Evolutionary conservation across 345 rosid genomes (phyloP).

Genomic region (Gossypium herbaceum): DNA sequence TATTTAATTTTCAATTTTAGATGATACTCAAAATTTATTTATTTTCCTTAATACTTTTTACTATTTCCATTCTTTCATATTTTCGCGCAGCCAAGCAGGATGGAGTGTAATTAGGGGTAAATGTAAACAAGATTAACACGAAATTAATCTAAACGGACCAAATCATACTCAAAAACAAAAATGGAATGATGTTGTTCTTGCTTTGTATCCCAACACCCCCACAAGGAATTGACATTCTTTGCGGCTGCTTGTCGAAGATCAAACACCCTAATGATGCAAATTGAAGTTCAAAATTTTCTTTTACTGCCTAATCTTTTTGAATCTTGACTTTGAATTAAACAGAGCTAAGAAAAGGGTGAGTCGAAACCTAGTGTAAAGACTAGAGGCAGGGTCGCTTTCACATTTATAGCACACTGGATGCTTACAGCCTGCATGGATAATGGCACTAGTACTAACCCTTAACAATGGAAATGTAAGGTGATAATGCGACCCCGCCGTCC

Average conservation of each 20-base stretch:
- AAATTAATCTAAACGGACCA: not conserved
- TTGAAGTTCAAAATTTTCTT: not conserved
- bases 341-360: not conserved
- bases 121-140: not conserved
- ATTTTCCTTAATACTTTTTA: too few relatives aligned
- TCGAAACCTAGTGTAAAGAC: not conserved
- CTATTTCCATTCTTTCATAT: too few relatives aligned
- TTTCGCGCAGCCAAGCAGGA: too few relatives aligned
- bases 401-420: not conserved
- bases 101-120: constrained; percentile 2
- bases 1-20: too few relatives aligned
- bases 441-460: not conserved
- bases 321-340: constrained; percentile 1
- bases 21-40: too few relatives aligned
- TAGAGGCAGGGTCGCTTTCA: not conserved
- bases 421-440: not conserved
- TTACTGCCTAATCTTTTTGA: not conserved
- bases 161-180: constrained; percentile 1
- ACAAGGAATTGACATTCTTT: not conserved
- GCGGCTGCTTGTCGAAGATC: constrained; percentile 10
- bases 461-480: constrained; percentile 1
- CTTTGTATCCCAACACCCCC: constrained; percentile 8
- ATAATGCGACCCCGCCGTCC: not conserved
- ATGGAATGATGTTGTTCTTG: constrained; percentile 2
- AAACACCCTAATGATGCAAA: not conserved